Conservation (phyloP, 2,329 filamentous ascomycete genomes). For the Macrophomina tecta region DNA sequence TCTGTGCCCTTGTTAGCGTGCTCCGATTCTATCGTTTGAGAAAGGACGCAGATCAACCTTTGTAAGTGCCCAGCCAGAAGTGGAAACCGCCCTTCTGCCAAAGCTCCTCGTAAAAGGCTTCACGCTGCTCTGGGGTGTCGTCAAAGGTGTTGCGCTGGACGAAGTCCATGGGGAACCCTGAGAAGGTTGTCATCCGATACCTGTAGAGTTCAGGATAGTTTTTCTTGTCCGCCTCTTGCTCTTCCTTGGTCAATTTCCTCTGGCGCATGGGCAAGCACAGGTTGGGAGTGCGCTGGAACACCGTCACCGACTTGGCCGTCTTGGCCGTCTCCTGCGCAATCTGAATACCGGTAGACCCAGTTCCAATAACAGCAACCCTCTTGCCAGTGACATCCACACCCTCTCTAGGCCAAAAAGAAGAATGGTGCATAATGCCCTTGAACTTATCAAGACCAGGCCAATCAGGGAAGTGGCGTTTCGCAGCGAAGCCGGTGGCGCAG, state of each 20-base stretch:
- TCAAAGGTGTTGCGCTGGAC: conserved; percentile 60
- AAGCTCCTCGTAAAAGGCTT: conserved; percentile 51
- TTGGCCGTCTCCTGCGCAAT: conserved; percentile 66
- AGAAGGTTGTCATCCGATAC: conserved; percentile 52
- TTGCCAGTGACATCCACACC: conserved; percentile 64
- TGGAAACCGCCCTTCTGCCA: conserved; percentile 49
- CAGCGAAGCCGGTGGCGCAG: conserved; percentile 62
- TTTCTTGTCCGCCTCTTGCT: conserved; percentile 55
- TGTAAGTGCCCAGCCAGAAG: conserved; percentile 52
- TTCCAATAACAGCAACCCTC: conserved; percentile 67
- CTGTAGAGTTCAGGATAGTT: conserved; percentile 57
- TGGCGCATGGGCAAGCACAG: conserved; percentile 67
- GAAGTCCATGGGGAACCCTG: conserved; percentile 65
- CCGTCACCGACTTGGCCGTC: conserved; percentile 56
- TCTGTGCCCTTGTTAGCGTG: conserved; percentile 33
- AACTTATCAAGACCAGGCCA: conserved; percentile 66
- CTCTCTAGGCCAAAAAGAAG: conserved; percentile 65
- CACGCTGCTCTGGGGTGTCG: conserved; percentile 49
- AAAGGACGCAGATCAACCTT: conserved; percentile 13
- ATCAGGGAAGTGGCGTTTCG: conserved; percentile 66
- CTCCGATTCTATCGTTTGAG: not conserved
- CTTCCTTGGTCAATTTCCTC: conserved; percentile 53
- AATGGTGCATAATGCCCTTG: conserved; percentile 65
- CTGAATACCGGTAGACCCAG: conserved; percentile 69
- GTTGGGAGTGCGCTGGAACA: conserved; percentile 73